Conservation (phyloP, 2,329 filamentous ascomycete genomes). For the Colletotrichum melonis region DNA sequence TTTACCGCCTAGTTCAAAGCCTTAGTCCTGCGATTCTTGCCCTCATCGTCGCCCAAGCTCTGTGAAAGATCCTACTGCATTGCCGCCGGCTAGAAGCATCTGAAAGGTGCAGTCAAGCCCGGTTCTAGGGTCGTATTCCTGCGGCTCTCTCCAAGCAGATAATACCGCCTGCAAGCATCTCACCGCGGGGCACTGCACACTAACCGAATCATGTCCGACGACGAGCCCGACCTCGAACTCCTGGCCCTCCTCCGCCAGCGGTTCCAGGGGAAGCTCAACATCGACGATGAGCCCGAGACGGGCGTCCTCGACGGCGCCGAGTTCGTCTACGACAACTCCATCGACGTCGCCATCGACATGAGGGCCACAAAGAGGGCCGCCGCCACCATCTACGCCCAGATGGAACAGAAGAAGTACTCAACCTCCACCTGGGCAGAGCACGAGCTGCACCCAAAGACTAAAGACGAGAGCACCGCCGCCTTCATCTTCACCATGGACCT, state of each 20-base stretch:
- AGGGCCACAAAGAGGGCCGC: constrained; percentile 85
- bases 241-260: constrained; percentile 87
- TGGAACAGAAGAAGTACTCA: constrained; percentile 87
- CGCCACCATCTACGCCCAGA: constrained; percentile 79
- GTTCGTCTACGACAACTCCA: constrained; percentile 90
- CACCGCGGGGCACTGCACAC: not conserved
- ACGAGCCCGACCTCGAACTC: constrained; percentile 90
- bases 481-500: constrained; percentile 99
- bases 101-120: constrained; percentile 22
- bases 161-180: not conserved
- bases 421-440: constrained; percentile 89
- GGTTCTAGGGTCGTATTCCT: not conserved
- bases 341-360: constrained; percentile 92
- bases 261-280: constrained; percentile 68
- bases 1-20: constrained; percentile 20
- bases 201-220: constrained; percentile 79
- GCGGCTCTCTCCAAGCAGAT: not conserved
- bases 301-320: constrained; percentile 86
- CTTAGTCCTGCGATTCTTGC: constrained; percentile 14
- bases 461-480: constrained; percentile 82
- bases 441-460: constrained; percentile 86
- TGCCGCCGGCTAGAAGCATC: constrained; percentile 19
- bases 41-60: constrained; percentile 10
- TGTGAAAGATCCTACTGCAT: constrained; percentile 25
- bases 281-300: constrained; percentile 75